Percentiles rank a stretch among this genome's conserved stretches.
These are phyloP conservation scores for Cyclotella choctawhatcheeana DNA, from an alignment of 108 stramenopile genomes.

Conservation along the genomic window DNA sequence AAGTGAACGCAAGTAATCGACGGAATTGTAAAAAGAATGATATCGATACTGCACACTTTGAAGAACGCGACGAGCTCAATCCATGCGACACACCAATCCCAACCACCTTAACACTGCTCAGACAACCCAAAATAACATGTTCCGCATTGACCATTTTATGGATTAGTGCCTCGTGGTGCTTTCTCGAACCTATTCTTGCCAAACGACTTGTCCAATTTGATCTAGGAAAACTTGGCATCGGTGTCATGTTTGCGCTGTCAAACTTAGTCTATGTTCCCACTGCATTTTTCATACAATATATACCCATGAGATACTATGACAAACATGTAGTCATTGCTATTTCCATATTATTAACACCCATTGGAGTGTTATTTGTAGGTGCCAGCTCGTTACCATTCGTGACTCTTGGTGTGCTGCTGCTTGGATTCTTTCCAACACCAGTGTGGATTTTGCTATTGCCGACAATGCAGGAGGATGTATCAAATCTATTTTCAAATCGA, in stretches of 20 bases:
- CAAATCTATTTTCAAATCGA: slow-evolving; percentile 31
- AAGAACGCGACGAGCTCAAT: neutral
- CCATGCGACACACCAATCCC: slow-evolving; percentile 1
- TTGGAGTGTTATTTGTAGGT: slow-evolving; percentile 38
- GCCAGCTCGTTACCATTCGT: slow-evolving; percentile 24
- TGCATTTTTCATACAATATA: slow-evolving; percentile 32
- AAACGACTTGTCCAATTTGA: slow-evolving; percentile 24
- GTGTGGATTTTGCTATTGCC: slow-evolving; percentile 44
- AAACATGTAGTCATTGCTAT: slow-evolving; percentile 21
- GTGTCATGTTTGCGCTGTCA: slow-evolving; percentile 42
- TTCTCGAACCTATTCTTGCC: slow-evolving; percentile 42
- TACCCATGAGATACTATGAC: slow-evolving; percentile 13
- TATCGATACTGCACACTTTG: neutral
- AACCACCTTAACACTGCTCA: slow-evolving; percentile 29
- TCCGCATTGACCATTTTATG: slow-evolving; percentile 40
- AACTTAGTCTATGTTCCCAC: slow-evolving; percentile 45
- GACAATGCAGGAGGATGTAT: slow-evolving; percentile 46
- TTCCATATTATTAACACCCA: slow-evolving; percentile 30
- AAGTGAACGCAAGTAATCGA: neutral
- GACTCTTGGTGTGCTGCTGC: slow-evolving; percentile 18
- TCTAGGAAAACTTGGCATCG: slow-evolving; percentile 37
- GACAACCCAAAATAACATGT: slow-evolving; percentile 23
- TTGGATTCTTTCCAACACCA: slow-evolving; percentile 44
- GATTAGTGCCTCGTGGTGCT: slow-evolving; percentile 44
- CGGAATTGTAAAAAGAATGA: too few species aligned